Percentiles rank a stretch among this genome's conserved stretches.
These are phyloP conservation scores for Pseudohyphozyma bogoriensis DNA, from an alignment of 768 basidiomycete genomes.

Conservation along the genomic window DNA sequence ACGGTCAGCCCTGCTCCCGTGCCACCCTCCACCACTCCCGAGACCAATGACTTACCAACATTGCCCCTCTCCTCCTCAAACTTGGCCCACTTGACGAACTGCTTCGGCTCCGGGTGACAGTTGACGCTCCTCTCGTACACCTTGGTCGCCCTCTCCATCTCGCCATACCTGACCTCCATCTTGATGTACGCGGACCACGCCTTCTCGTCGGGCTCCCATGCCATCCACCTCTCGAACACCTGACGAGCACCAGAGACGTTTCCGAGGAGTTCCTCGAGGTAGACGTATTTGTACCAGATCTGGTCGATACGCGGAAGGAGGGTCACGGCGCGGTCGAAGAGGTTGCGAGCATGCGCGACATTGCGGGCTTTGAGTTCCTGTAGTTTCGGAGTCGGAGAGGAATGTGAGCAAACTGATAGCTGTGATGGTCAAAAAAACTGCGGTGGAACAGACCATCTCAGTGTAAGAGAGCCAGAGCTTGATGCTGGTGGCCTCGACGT, in stretches of 20 bases:
- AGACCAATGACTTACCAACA: conserved; percentile 34
- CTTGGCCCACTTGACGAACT: conserved; percentile 59
- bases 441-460: conserved; percentile 53
- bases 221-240: conserved; percentile 98
- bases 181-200: conserved; percentile 99
- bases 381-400: neutral
- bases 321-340: conserved; percentile 94
- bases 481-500: conserved; percentile 80
- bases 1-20: neutral
- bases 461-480: conserved; percentile 91
- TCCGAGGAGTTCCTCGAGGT: conserved; percentile 90
- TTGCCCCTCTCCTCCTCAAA: conserved; percentile 52
- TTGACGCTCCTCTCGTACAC: conserved; percentile 81
- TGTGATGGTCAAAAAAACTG: too few relatives aligned
- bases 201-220: conserved; percentile 99
- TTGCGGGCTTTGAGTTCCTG: conserved; percentile 90
- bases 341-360: conserved; percentile 90
- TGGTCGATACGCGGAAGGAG: conserved; percentile 91
- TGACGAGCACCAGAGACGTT: conserved; percentile 94
- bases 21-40: too few relatives aligned
- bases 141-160: conserved; percentile 78
- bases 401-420: neutral
- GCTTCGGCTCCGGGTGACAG: conserved; percentile 52
- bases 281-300: conserved; percentile 99
- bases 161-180: conserved; percentile 84